Evolutionary conservation across 1,284 basidiomycete species (phyloP), one percentile per base, ranked within the genome.

Genomic region (Ganoderma sp.): DNA sequence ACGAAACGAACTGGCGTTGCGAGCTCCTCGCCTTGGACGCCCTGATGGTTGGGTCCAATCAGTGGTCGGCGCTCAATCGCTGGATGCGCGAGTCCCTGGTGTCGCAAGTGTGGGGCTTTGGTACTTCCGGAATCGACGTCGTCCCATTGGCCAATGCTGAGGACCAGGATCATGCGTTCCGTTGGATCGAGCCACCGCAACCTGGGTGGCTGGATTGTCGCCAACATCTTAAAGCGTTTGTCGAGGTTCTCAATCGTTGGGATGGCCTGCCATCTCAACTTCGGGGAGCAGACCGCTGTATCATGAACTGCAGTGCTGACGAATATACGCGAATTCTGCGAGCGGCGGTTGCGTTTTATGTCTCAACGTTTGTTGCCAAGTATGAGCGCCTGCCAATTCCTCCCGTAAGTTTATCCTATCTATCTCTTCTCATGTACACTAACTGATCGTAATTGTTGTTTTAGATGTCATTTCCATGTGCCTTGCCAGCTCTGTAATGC

Each of bases 1-100:
- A 65, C n/a, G 64, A 65, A 34, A 60, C 41, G 0, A 65, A 65
- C n/a, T 65, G 64, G 64, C 42, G 64, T 1, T 65, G 64, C 42
- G 64, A 65, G 42, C 45, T 65, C 57, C 50, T 60, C 15, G 57
- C 65, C 28, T 41, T 66, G 41, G 65, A 66, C 34, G 34, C 65
- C 2, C 7, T 62, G 41, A 22, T 61, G 22, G 45, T 66, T 2
- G 64, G 64, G 10, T 34, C 58, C 1, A 39, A 37, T 12, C 3
- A 28, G 5, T 66, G 64, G 64, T 9, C 57, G 10, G 58, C 61
- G 48, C 7, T 66, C 32, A 28, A 52, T 12, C 64, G 59, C 2
- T 66, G 58, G 58, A 15, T 25, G 6, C 64, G 43, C 3, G 64
- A 66, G 45, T 12, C 43, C 17, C 22, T 59, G 17, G 25, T 66